A percentile compares a stretch with the other conserved stretches of the same genome.
Evolutionary conservation across 73 alveolate species (phyloP).

Genomic region (Durusdinium trenchii): DNA sequence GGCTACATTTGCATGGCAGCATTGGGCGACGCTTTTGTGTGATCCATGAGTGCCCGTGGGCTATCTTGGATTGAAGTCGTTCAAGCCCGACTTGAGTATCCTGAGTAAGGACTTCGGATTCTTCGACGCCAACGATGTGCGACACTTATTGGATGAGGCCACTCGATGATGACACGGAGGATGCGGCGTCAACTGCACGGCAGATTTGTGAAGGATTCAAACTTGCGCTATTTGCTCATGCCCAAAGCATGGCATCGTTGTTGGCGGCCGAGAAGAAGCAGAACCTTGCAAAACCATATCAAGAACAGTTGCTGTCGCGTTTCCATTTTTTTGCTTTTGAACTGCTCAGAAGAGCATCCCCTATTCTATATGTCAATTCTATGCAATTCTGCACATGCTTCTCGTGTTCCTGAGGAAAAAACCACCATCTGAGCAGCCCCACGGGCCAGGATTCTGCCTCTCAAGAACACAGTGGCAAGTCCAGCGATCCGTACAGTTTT

Average conservation of each 20-base stretch:
- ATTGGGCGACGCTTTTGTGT: too few species aligned
- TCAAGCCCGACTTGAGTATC: background rate
- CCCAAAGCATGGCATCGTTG: background rate
- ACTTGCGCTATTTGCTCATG: background rate
- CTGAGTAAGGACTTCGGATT: background rate
- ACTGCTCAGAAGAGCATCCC: too few species aligned
- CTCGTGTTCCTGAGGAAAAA: too few species aligned
- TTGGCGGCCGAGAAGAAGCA: background rate
- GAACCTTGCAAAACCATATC: too few species aligned
- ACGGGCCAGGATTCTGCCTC: too few species aligned
- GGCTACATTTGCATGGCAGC: too few species aligned
- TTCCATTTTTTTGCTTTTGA: too few species aligned
- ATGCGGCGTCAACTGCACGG: background rate
- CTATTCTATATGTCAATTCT: too few species aligned
- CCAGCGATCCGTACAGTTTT: background rate
- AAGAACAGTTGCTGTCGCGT: too few species aligned
- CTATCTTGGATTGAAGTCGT: background rate
- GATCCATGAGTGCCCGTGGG: background rate
- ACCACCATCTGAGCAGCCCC: too few species aligned
- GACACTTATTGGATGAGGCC: slow-evolving; percentile 43
- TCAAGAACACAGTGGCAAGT: background rate
- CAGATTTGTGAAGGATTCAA: background rate
- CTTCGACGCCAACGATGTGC: background rate
- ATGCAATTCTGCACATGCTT: too few species aligned
- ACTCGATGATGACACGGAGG: background rate